A percentile compares a stretch with the other conserved stretches of the same genome.
Conservation (phyloP, 768 basidiomycete genomes). For the Boletus rubroflammeus region DNA sequence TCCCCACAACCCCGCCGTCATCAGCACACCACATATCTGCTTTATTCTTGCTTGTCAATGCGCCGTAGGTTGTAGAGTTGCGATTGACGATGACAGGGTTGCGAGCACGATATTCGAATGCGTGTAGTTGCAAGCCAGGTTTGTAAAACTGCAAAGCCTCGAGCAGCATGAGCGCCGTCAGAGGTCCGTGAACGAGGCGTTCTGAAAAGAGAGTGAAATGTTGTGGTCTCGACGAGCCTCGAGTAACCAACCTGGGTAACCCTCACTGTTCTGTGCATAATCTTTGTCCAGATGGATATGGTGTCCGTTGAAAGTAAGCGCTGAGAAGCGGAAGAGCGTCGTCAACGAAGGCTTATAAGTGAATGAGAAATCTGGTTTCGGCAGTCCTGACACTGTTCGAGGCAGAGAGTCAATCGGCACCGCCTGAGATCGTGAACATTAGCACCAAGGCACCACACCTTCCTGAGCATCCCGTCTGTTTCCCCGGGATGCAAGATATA, state of each 20-base stretch:
- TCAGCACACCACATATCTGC: conserved; percentile 57
- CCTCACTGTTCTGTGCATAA: conserved; percentile 63
- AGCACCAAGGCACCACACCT: conserved; percentile 34
- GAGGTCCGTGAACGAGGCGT: conserved; percentile 80
- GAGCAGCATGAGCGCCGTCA: conserved; percentile 76
- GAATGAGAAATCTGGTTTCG: conserved; percentile 57
- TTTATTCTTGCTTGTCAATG: conserved; percentile 36
- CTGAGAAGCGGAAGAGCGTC: conserved; percentile 82
- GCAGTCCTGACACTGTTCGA: conserved; percentile 47
- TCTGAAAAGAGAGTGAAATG: conserved; percentile 39
- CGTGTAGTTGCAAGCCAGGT: conserved; percentile 42
- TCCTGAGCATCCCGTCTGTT: conserved; percentile 35
- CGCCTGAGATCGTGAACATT: neutral
- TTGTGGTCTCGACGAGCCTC: neutral
- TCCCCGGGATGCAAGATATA: conserved; percentile 46
- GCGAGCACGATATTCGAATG: conserved; percentile 68
- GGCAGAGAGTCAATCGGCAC: neutral
- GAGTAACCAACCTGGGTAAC: conserved; percentile 55
- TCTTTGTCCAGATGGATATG: conserved; percentile 79
- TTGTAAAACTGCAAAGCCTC: conserved; percentile 53
- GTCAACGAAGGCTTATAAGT: conserved; percentile 62
- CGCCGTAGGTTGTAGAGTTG: conserved; percentile 45
- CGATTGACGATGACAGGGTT: conserved; percentile 59
- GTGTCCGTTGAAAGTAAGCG: conserved; percentile 83
- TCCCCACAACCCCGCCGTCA: conserved; percentile 58